Evolutionary conservation across 2,329 filamentous ascomycete genomes (phyloP), one percentile per base, ranked within the genome.

Genomic region (Plectosphaerella cucumerina): DNA sequence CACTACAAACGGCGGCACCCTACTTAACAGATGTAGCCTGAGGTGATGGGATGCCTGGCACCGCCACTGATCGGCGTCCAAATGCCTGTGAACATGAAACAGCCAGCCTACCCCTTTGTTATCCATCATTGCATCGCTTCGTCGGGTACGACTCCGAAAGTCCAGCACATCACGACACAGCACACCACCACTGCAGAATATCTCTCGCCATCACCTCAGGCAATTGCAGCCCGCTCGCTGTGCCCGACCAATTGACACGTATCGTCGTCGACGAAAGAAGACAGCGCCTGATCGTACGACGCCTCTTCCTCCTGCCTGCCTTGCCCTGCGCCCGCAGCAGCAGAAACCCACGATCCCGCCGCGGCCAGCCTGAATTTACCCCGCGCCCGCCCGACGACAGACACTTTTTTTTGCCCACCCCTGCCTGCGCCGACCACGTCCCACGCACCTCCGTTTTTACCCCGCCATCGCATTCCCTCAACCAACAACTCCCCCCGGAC

Each of bases 391-490:
- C 17, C 18, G 17, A 17, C 10, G 14, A 11, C 18, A 18, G 18
- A 18, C 37, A 41, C 37, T 10, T 18, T 20, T 42, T 42, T 21
- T 42, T 42, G 18, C 26, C 26, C 26, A 31, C 26, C 26, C 26
- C 23, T 31, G 21, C 17, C 44, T 46, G 44, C 48, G n/a, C 33
- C 22, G 44, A 26, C 43, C 44, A 31, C 46, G 23, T 44, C 46
- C n/a, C n/a, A n/a, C n/a, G n/a, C 26, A 31, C 26, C n/a, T n/a
- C n/a, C n/a, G n/a, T 31, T 8, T 31, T 31, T 31, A 31, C 26
- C 26, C 26, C 26, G 26, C 26, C 26, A 31, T 31, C 26, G 8
- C 26, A 31, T 31, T 31, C 26, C 26, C 26, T 31, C 26, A 31
- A 31, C 26, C 9, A n/a, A n/a, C n/a, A n/a, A n/a, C n/a, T 39